These are phyloP conservation scores for Nannochloris sp. DNA, from an alignment of 139 green algal species.

Conservation along the genomic window DNA sequence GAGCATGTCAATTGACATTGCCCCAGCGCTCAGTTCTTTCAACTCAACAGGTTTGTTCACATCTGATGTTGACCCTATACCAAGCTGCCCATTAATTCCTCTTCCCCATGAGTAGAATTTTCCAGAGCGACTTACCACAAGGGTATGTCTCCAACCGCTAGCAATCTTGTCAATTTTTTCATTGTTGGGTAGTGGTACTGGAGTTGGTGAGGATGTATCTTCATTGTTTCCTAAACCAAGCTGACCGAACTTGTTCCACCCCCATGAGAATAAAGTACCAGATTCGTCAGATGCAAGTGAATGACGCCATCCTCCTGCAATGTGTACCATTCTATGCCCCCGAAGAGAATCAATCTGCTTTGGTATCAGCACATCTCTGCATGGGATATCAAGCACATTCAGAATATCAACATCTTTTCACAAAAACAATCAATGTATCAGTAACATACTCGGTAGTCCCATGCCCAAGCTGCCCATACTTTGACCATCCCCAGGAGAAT, in stretches of 20 bases:
- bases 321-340: slow-evolving; percentile 21
- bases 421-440: background rate
- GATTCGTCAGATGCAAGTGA: slow-evolving; percentile 54
- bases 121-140: slow-evolving; percentile 42
- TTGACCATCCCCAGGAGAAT: slow-evolving; percentile 83
- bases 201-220: slow-evolving; percentile 36
- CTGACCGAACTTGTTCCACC: slow-evolving; percentile 86
- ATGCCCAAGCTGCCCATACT: slow-evolving; percentile 86
- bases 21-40: background rate
- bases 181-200: slow-evolving; percentile 25
- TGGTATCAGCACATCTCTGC: slow-evolving; percentile 44
- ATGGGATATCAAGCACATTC: background rate
- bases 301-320: slow-evolving; percentile 82
- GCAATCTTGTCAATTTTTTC: slow-evolving; percentile 43
- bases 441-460: slow-evolving; percentile 49
- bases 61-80: slow-evolving; percentile 19
- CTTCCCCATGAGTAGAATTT: slow-evolving; percentile 73
- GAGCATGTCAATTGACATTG: slow-evolving; percentile 5
- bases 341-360: slow-evolving; percentile 34
- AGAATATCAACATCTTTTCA: background rate
- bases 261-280: slow-evolving; percentile 62
- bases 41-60: background rate
- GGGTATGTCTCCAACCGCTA: slow-evolving; percentile 80
- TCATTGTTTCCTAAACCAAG: slow-evolving; percentile 53
- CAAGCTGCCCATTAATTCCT: slow-evolving; percentile 77